Evolutionary conservation across 2,329 filamentous ascomycete genomes (phyloP).

Genomic region (Aspergillus tubingensis): DNA sequence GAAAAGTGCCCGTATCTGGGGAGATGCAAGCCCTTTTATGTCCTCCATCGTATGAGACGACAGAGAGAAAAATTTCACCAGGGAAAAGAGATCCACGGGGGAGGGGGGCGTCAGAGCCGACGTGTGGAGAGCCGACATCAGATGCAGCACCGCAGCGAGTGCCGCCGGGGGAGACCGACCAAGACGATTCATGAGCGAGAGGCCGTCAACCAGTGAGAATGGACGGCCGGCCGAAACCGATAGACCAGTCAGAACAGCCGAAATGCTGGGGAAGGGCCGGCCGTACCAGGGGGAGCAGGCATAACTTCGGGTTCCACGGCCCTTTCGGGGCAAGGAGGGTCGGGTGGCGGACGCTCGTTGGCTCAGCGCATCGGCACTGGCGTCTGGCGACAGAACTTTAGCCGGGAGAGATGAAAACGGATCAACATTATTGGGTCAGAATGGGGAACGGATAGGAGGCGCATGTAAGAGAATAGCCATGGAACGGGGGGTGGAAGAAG

Average conservation of each 20-base stretch:
- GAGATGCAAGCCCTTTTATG: conserved; percentile 10
- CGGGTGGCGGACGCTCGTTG: conserved; percentile 11
- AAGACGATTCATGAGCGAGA: background rate
- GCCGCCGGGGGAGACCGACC: background rate
- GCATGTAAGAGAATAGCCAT: background rate
- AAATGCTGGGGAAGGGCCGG: conserved; percentile 13
- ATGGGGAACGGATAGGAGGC: background rate
- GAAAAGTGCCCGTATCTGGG: conserved; percentile 1
- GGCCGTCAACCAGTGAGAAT: background rate
- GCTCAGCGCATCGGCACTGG: conserved; percentile 8
- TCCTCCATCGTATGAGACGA: background rate
- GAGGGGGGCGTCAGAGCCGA: conserved; percentile 10
- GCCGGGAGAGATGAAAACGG: conserved; percentile 10
- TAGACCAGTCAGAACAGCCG: conserved; percentile 14
- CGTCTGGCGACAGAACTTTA: conserved; percentile 3
- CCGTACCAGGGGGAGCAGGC: conserved; percentile 8
- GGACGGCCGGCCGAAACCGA: conserved; percentile 26
- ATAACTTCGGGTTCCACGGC: conserved; percentile 19
- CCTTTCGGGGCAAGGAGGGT: conserved; percentile 6
- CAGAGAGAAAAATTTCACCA: conserved; percentile 6
- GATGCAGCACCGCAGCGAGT: background rate
- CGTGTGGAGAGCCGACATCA: conserved; percentile 19
- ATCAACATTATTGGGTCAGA: conserved; percentile 9
- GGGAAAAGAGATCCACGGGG: conserved; percentile 9
- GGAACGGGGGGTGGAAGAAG: background rate